Base-by-base conservation (phyloP, 2,329 filamentous ascomycete genomes). In the Emmonsiellopsis sp. region DNA sequence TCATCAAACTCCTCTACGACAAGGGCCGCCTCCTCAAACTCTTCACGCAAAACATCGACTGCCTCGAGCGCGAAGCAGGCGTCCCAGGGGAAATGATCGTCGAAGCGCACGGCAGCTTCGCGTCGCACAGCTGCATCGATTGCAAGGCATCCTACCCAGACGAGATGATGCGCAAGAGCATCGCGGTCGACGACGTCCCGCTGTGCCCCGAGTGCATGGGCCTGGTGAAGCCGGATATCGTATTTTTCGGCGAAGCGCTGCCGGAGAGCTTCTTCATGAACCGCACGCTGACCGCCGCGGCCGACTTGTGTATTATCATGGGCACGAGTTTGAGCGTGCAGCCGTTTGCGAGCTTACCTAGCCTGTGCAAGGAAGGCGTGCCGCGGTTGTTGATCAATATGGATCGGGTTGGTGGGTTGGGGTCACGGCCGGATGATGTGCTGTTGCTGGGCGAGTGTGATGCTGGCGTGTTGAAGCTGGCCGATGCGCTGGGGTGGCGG, bases 1-100 rank as follows among this genome's bases (percentile, higher is more conserved):
- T 98, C 70, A 84, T 98, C 63, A 79, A 83, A 11, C 76, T 98
- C 26, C 82, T 97, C 13, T 80, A 91, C 54, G 76, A 84, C 56
- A 95, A 94, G 71, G 83, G 82, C 3, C 75, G 54, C 41, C 75
- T 98, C 26, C 75, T 86, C 59, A 93, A 90, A 76, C 81, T 93
- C 51, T 98, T 97, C 70, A 96, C 93, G 0, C 93, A 98, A 67
- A 98, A 98, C 65, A 97, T 98, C 61, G 93, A 98, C 73, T 95
- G 90, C 63, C 79, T 98, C 10, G 93, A 98, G 72, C 82, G 91
- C 20, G 79, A 82, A 60, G 93, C 92, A 10, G 93, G 93, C 30
- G 84, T 98, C 0, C 87, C 90, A 0, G 78, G 75, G 0, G 83
- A 92, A 2, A 84, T 81, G 69, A 91, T 98, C 49, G 79, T 98